Evolutionary conservation across 768 basidiomycete genomes (phyloP).

Genomic region (Pleurotus eryngii): DNA sequence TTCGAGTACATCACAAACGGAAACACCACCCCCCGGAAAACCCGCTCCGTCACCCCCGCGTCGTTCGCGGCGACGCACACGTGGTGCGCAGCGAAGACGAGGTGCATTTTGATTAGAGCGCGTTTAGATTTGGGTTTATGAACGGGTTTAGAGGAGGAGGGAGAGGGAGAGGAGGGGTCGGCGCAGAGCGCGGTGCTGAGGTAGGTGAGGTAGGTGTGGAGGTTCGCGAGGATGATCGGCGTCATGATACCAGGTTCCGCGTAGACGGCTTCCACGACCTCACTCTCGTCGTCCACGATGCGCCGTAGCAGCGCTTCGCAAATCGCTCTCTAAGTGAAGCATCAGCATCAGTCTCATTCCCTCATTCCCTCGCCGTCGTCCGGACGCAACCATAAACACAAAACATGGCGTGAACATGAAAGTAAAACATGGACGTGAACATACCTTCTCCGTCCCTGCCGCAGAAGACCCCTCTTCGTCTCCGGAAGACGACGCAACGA

Average conservation of each 20-base stretch:
- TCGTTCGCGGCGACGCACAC: conserved; percentile 31
- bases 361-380: too few species aligned
- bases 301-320: conserved; percentile 66
- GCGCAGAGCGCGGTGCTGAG: conserved; percentile 35
- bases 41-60: conserved; percentile 22
- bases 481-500: conserved; percentile 25
- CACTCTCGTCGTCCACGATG: conserved; percentile 57
- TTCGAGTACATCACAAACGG: conserved; percentile 76
- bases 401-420: neutral
- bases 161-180: conserved; percentile 16
- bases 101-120: conserved; percentile 49
- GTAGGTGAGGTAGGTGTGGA: conserved; percentile 42
- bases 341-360: too few species aligned
- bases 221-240: conserved; percentile 38
- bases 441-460: conserved; percentile 37
- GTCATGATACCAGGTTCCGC: conserved; percentile 42
- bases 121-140: conserved; percentile 40
- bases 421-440: conserved; percentile 9
- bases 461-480: conserved; percentile 1
- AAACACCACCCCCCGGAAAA: conserved; percentile 58
- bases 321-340: conserved; percentile 38
- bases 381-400: too few species aligned
- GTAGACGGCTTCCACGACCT: conserved; percentile 71
- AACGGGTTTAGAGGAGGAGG: too few species aligned
- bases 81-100: conserved; percentile 50